A percentile compares a stretch with the other conserved stretches of the same genome.
Evolutionary conservation across 257 asterid species (phyloP).

Genomic region (Nicotiana obtusifolia): DNA sequence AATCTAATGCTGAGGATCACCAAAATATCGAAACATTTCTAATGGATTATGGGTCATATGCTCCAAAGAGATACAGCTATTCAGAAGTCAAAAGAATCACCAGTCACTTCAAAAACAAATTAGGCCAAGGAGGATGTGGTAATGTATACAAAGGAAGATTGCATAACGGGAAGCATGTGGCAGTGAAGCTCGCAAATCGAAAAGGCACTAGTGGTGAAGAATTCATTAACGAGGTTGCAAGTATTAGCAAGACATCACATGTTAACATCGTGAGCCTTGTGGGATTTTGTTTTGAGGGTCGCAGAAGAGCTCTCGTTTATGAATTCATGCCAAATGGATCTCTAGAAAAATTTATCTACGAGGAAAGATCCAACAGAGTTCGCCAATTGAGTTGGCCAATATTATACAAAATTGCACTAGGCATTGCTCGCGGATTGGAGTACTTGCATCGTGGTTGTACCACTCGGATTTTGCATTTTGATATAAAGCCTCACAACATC

Average conservation of each 20-base stretch:
- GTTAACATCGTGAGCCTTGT: constrained; percentile 29
- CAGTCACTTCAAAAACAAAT: background rate
- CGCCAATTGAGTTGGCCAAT: constrained; percentile 11
- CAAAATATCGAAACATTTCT: constrained; percentile 11
- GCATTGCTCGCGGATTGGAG: constrained; percentile 25
- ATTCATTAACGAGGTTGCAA: constrained; percentile 39
- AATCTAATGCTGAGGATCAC: background rate
- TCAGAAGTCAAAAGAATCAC: constrained; percentile 25
- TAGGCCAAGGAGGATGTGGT: constrained; percentile 37
- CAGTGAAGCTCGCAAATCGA: constrained; percentile 23
- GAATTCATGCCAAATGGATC: constrained; percentile 43
- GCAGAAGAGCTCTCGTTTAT: constrained; percentile 30
- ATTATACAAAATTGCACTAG: constrained; percentile 18
- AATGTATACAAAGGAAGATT: constrained; percentile 24
- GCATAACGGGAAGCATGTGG: constrained; percentile 16
- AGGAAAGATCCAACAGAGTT: background rate
- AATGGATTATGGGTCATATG: constrained; percentile 14
- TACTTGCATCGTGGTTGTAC: constrained; percentile 32
- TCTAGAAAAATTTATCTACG: constrained; percentile 21
- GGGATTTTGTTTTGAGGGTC: constrained; percentile 34
- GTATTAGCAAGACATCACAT: constrained; percentile 41
- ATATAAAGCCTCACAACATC: constrained; percentile 35
- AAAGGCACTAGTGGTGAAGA: constrained; percentile 21
- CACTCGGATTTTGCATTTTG: constrained; percentile 24
- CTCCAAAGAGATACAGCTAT: constrained; percentile 17